These are phyloP conservation scores for Wickerhamiella vanderwaltii DNA, from an alignment of 805 yeast genomes.

Conservation along the genomic window DNA sequence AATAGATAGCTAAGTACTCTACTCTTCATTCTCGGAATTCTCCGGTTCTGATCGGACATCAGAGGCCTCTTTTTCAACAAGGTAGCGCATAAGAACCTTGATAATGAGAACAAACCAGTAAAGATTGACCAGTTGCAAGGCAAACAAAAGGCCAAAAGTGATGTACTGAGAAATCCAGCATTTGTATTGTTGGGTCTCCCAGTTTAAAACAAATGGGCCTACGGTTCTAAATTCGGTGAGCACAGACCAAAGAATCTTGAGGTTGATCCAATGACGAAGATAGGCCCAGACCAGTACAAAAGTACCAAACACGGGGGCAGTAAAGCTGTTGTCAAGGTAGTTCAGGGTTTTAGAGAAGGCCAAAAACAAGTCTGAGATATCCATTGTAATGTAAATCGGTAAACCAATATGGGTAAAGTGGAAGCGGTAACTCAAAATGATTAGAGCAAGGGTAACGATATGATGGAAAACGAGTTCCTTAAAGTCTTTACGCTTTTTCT, in stretches of 20 bases:
- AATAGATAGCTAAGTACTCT: no score
- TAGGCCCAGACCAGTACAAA: slow-evolving; percentile 75
- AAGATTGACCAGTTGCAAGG: slow-evolving; percentile 71
- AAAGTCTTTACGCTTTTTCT: slow-evolving; percentile 91
- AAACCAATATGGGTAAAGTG: slow-evolving; percentile 96
- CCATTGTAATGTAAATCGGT: slow-evolving; percentile 89
- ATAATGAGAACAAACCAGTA: slow-evolving; percentile 81
- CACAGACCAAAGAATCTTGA: slow-evolving; percentile 46
- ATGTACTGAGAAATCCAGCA: slow-evolving; percentile 92
- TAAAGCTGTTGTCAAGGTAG: slow-evolving; percentile 57
- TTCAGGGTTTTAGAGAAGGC: slow-evolving; percentile 77
- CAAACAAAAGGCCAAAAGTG: slow-evolving; percentile 63
- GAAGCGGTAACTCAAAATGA: slow-evolving; percentile 79
- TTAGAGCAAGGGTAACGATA: slow-evolving; percentile 75
- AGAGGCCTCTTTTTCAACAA: slow-evolving; percentile 42
- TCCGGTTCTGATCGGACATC: slow-evolving; percentile 78
- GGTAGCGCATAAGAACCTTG: slow-evolving; percentile 59
- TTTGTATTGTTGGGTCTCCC: slow-evolving; percentile 86
- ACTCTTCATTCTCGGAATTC: slow-evolving; percentile 40
- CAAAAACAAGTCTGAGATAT: slow-evolving; percentile 79
- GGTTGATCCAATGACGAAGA: slow-evolving; percentile 74
- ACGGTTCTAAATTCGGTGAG: slow-evolving; percentile 76
- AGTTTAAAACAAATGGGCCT: slow-evolving; percentile 70
- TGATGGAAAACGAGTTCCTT: slow-evolving; percentile 88
- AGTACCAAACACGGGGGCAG: slow-evolving; percentile 52